These are phyloP conservation scores for Syzygium jambos DNA, from an alignment of 345 rosid genomes.

Conservation along the genomic window DNA sequence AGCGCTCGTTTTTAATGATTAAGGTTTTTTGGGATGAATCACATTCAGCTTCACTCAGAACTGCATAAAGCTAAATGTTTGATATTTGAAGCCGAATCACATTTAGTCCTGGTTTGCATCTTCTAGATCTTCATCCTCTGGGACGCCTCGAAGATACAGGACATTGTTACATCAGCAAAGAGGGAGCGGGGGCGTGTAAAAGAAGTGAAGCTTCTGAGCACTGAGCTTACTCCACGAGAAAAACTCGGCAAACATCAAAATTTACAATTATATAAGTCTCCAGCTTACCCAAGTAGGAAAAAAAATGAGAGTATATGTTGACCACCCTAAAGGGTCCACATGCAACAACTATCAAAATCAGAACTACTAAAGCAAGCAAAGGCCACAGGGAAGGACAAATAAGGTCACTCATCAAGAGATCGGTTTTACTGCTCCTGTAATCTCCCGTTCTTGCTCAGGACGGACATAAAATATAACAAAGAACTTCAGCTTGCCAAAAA, in stretches of 20 bases:
- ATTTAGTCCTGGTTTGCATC: constrained; percentile 55
- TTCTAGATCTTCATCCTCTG: constrained; percentile 83
- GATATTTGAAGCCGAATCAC: background rate
- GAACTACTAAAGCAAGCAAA: background rate
- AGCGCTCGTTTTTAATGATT: background rate
- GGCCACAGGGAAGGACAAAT: background rate
- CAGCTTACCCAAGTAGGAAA: background rate
- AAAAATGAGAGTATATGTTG: background rate
- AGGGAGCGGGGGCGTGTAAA: background rate
- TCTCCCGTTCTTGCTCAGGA: background rate
- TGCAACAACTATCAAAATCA: background rate
- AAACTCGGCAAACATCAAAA: background rate
- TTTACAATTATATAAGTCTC: background rate
- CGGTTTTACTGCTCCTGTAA: background rate
- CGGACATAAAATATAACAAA: background rate
- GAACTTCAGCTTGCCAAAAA: background rate
- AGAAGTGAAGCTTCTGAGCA: background rate
- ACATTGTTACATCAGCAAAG: constrained; percentile 79
- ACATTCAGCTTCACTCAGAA: background rate
- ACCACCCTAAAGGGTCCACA: background rate
- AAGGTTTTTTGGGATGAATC: background rate
- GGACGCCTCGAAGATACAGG: constrained; percentile 79
- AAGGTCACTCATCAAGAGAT: background rate
- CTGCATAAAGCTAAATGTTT: background rate
- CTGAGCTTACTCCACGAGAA: background rate